Conservation (phyloP, 139 green algal genomes). For the Deuterostichococcus epilithicus region DNA sequence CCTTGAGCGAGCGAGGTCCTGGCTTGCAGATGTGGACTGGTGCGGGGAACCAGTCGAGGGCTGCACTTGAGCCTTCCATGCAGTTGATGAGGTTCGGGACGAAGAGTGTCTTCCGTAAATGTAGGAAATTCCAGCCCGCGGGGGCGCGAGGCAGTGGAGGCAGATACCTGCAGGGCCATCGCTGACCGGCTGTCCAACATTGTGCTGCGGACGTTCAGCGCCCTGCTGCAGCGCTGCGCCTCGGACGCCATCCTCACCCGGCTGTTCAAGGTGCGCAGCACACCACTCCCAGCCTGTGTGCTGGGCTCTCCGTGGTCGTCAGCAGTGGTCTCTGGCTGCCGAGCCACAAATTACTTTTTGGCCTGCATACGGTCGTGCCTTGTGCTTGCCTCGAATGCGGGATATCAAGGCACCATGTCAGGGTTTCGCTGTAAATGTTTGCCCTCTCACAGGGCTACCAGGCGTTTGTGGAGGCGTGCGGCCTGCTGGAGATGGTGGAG, state of each 20-base stretch:
- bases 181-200: conserved; percentile 38
- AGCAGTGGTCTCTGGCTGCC: neutral
- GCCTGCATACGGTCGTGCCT: too few relatives aligned
- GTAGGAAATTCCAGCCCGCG: neutral
- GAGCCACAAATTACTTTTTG: neutral
- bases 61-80: too few relatives aligned
- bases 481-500: conserved; percentile 53
- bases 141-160: conserved; percentile 13
- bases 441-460: conserved; percentile 38
- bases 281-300: neutral
- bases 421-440: neutral
- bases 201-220: conserved; percentile 42
- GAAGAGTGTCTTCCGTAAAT: too few relatives aligned
- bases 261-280: conserved; percentile 40
- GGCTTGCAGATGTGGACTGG: too few relatives aligned
- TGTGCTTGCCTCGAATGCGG: too few relatives aligned
- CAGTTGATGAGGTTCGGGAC: too few relatives aligned
- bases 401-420: neutral
- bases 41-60: too few relatives aligned
- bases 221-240: conserved; percentile 36
- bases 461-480: conserved; percentile 44
- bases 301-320: neutral
- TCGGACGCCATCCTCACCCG: conserved; percentile 35
- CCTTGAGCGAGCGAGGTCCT: too few relatives aligned
- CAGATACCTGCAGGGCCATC: conserved; percentile 13